phyloP scores from a whole-genome alignment of 108 stramenopile species.

The Nitzschia palea region DNA sequence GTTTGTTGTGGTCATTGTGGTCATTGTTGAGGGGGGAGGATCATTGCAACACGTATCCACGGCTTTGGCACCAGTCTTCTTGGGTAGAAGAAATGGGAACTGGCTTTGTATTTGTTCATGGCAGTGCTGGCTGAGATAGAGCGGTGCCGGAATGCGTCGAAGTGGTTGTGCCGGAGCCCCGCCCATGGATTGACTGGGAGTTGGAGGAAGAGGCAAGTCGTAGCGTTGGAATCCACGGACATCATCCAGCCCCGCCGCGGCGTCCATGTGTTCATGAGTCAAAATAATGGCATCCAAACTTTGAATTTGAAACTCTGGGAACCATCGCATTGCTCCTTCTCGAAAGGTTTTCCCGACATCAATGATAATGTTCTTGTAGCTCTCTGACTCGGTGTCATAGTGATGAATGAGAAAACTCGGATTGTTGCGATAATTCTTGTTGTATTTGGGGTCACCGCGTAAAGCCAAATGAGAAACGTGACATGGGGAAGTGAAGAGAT shows the following conservation, averaged over 20 bases:
- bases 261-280: conserved; percentile 87
- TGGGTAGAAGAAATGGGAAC: conserved; percentile 78
- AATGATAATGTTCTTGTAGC: conserved; percentile 59
- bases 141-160: conserved; percentile 44
- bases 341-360: conserved; percentile 92
- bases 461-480: conserved; percentile 58
- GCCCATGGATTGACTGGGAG: neutral
- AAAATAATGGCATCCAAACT: conserved; percentile 74
- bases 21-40: neutral
- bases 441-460: conserved; percentile 70
- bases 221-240: conserved; percentile 71
- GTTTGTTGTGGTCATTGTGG: neutral
- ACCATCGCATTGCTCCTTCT: conserved; percentile 78
- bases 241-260: conserved; percentile 81
- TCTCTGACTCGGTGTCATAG: conserved; percentile 20
- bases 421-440: conserved; percentile 86
- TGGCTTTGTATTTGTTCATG: conserved; percentile 42
- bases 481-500: conserved; percentile 33
- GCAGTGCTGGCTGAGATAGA: conserved; percentile 60
- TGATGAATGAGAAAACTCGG: conserved; percentile 71
- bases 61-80: conserved; percentile 1
- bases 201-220: neutral
- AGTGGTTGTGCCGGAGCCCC: conserved; percentile 9
- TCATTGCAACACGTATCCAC: neutral
- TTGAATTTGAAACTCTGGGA: conserved; percentile 57